These are phyloP conservation scores for Odontarrhena argentea DNA, from an alignment of 345 rosid genomes.

Conservation along the genomic window DNA sequence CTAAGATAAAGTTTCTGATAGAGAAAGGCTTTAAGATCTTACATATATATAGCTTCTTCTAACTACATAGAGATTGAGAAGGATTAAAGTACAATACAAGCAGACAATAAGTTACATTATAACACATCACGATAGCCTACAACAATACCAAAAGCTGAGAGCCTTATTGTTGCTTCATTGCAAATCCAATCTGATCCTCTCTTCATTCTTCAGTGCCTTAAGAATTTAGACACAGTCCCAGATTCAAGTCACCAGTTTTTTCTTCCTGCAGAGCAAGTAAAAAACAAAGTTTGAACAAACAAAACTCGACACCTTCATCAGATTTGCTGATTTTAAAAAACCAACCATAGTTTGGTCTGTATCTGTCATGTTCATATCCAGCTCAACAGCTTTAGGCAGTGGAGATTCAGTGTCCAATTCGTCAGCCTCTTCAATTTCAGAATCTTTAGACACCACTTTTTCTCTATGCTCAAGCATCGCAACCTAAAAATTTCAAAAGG, in stretches of 20 bases:
- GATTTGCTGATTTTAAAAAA: not conserved
- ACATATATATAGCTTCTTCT: conserved; percentile 21
- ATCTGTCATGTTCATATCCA: conserved; percentile 35
- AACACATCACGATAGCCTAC: conserved; percentile 15
- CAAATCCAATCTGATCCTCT: conserved; percentile 1
- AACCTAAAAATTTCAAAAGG: conserved; percentile 47
- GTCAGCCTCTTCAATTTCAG: conserved; percentile 48
- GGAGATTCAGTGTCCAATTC: conserved; percentile 39
- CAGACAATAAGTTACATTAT: conserved; percentile 8
- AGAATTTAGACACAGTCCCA: conserved; percentile 63
- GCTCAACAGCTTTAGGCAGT: conserved; percentile 44
- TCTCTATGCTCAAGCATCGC: conserved; percentile 68
- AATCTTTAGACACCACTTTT: conserved; percentile 45
- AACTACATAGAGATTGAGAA: conserved; percentile 27
- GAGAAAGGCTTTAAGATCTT: conserved; percentile 8
- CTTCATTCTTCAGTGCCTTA: conserved; percentile 43
- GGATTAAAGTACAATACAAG: conserved; percentile 9
- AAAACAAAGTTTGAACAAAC: not conserved
- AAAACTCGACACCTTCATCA: conserved; percentile 5
- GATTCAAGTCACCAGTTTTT: conserved; percentile 48
- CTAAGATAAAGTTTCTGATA: not conserved
- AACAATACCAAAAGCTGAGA: conserved; percentile 16
- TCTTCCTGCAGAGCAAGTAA: conserved; percentile 52
- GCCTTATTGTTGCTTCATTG: conserved; percentile 15
- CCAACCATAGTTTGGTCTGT: conserved; percentile 38